phyloP scores from a whole-genome alignment of 306 rosid species.

The Nissolia schottii region DNA sequence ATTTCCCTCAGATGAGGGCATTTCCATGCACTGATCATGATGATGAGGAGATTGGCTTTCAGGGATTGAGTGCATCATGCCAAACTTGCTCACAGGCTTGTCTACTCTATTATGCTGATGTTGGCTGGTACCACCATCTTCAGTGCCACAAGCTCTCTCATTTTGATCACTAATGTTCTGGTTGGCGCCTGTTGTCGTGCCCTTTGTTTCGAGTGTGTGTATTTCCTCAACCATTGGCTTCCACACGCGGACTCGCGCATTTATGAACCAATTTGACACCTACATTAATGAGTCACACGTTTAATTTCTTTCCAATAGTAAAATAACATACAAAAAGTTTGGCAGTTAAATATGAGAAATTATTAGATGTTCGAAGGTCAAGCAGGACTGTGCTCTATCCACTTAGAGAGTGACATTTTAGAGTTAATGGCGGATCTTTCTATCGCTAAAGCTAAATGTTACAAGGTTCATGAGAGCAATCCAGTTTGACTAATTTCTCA shows the following conservation, averaged over 20 bases:
- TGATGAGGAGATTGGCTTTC: conserved; percentile 26
- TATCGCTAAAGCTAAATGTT: too few species aligned
- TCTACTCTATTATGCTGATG: conserved; percentile 27
- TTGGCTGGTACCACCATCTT: conserved; percentile 23
- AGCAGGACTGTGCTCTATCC: too few species aligned
- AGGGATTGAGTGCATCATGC: conserved; percentile 17
- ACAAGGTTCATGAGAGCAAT: too few species aligned
- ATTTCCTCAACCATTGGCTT: conserved; percentile 99
- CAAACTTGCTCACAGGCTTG: conserved; percentile 16
- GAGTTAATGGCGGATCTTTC: too few species aligned
- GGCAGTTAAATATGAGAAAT: background rate
- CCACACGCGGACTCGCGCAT: conserved; percentile 95
- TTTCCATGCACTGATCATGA: conserved; percentile 13
- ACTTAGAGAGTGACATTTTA: too few species aligned
- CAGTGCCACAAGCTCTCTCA: conserved; percentile 27
- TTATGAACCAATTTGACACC: conserved; percentile 95
- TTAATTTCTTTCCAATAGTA: background rate
- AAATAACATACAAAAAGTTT: background rate
- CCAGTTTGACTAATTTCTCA: too few species aligned
- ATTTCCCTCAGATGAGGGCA: conserved; percentile 26
- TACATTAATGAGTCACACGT: conserved; percentile 22
- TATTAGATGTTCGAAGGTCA: too few species aligned
- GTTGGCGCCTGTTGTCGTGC: conserved; percentile 25
- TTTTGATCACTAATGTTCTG: conserved; percentile 20
- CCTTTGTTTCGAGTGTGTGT: conserved; percentile 80